Evolutionary conservation across 2,329 filamentous ascomycete species (phyloP).

Genomic region (Zasmidium citrigriseum): DNA sequence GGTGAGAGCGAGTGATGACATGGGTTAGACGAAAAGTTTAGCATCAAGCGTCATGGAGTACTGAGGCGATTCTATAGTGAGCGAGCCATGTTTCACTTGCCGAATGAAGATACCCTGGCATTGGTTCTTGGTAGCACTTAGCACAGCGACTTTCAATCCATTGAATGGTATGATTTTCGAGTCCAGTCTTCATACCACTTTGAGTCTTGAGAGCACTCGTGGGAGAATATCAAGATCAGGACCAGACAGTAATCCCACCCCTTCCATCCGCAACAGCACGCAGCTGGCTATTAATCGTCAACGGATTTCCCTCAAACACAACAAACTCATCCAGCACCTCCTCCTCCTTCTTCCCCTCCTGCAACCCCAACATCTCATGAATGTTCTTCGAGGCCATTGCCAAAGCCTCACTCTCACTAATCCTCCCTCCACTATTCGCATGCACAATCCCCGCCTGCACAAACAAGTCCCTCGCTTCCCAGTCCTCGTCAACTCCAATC

Average conservation of each 20-base stretch:
- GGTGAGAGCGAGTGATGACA: not conserved
- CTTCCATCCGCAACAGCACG: conserved; percentile 54
- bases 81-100: not conserved
- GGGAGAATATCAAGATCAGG: not conserved
- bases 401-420: conserved; percentile 58
- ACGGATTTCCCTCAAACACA: conserved; percentile 63
- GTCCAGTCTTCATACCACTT: not conserved
- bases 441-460: conserved; percentile 62
- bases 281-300: conserved; percentile 60
- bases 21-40: not conserved
- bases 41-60: not conserved
- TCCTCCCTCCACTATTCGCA: conserved; percentile 57
- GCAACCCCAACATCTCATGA: conserved; percentile 58
- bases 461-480: conserved; percentile 61
- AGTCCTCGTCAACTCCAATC: conserved; percentile 63
- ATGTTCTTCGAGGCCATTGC: conserved; percentile 60
- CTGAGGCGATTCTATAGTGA: not conserved
- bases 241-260: conserved; percentile 30
- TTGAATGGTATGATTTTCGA: no score
- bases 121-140: not conserved
- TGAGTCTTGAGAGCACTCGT: no score
- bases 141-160: not conserved
- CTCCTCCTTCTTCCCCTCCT: conserved; percentile 21
- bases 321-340: conserved; percentile 53
- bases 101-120: conserved; percentile 4